A percentile compares a stretch with the other conserved stretches of the same genome.
phyloP scores from a whole-genome alignment of 441 rosid genomes.

The Populus tomentosa region DNA sequence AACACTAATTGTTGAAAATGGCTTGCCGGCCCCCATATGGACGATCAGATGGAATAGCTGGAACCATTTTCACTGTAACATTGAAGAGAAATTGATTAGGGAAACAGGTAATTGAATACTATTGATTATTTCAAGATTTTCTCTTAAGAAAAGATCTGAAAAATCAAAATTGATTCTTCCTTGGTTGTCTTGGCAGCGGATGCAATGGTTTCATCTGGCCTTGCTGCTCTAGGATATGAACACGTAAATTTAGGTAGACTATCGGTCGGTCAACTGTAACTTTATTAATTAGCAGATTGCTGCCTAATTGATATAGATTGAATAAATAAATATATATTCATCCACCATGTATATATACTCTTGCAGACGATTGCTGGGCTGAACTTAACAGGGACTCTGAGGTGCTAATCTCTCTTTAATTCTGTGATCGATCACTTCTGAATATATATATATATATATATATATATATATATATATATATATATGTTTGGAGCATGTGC shows the following conservation, averaged over 20 bases:
- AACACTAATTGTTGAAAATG: background rate
- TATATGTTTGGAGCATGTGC: background rate
- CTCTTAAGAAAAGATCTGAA: background rate
- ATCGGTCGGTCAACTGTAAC: background rate
- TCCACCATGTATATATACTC: no score
- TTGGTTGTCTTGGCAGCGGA: slow-evolving; percentile 29
- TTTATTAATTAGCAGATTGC: no score
- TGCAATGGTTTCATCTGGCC: slow-evolving; percentile 52
- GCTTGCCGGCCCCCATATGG: background rate
- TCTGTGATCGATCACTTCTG: no score
- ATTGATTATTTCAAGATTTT: background rate
- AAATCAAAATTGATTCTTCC: background rate
- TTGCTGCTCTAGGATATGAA: slow-evolving; percentile 39
- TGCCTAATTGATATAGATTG: no score
- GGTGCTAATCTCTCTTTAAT: background rate
- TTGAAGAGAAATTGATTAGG: slow-evolving; percentile 45
- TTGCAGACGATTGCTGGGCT: slow-evolving; percentile 24
- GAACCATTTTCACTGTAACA: slow-evolving; percentile 47
- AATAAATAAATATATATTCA: background rate
- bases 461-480: no score
- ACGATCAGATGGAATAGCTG: slow-evolving; percentile 58
- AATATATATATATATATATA: no score
- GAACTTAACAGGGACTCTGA: slow-evolving; percentile 19
- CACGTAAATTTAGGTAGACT: slow-evolving; percentile 42
- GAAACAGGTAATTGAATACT: slow-evolving; percentile 32